Evolutionary conservation across 345 rosid genomes (phyloP).

Genomic region (Abelmoschus esculentus): DNA sequence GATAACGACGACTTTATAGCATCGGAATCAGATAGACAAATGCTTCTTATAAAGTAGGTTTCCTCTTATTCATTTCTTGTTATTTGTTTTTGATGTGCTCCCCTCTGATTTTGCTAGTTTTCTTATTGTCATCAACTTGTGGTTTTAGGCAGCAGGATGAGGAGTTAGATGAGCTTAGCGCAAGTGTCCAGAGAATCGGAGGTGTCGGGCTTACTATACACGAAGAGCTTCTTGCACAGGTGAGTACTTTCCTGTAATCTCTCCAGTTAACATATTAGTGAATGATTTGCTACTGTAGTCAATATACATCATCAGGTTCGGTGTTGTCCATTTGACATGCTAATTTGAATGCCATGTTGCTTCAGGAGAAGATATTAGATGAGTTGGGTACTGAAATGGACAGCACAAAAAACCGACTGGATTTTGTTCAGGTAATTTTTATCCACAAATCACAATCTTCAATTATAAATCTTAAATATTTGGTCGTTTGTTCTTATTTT

Average conservation of each 20-base stretch:
- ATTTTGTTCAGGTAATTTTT: constrained; percentile 78
- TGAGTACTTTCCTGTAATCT: constrained; percentile 16
- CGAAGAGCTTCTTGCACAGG: constrained; percentile 92
- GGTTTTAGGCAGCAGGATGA: constrained; percentile 82
- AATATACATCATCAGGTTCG: too few relatives aligned
- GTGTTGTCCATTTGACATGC: background rate
- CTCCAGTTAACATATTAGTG: background rate
- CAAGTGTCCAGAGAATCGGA: constrained; percentile 83
- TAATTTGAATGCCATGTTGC: background rate
- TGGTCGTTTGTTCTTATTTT: too few relatives aligned
- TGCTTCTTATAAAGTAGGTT: constrained; percentile 59
- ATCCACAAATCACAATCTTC: too few relatives aligned
- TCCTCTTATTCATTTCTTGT: background rate
- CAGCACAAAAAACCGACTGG: constrained; percentile 80
- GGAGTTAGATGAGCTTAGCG: constrained; percentile 91
- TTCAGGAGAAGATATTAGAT: constrained; percentile 78
- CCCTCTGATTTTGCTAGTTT: background rate
- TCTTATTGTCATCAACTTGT: background rate
- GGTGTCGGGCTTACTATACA: constrained; percentile 94
- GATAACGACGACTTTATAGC: constrained; percentile 71
- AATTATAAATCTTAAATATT: background rate
- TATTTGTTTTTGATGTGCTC: background rate
- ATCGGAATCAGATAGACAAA: constrained; percentile 90
- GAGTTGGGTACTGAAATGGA: constrained; percentile 87
- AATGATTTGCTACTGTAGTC: background rate